These are phyloP conservation scores for Hyphodiscus hymeniophilus DNA, from an alignment of 495 filamentous ascomycete species.

Conservation along the genomic window DNA sequence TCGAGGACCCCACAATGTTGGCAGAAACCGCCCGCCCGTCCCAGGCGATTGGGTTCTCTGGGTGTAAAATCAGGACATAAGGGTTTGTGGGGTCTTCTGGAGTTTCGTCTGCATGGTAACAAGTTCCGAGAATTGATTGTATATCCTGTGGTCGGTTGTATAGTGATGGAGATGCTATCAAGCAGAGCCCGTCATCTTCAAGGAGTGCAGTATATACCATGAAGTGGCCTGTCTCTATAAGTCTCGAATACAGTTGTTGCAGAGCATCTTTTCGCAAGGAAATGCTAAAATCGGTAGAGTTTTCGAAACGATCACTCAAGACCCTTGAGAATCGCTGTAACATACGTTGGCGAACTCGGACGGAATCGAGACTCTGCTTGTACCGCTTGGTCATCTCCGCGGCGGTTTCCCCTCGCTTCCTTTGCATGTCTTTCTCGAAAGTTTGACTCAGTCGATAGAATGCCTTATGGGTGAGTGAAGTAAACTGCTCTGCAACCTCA, in stretches of 20 bases:
- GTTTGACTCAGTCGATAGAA: conserved; percentile 77
- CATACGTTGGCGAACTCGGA: conserved; percentile 87
- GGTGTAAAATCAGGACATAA: conserved; percentile 78
- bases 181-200: conserved; percentile 65
- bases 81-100: conserved; percentile 64
- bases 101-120: conserved; percentile 67
- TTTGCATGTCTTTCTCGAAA: conserved; percentile 85
- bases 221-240: conserved; percentile 84
- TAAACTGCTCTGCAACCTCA: conserved; percentile 98
- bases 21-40: conserved; percentile 66
- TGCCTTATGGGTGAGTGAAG: conserved; percentile 84
- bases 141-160: conserved; percentile 69
- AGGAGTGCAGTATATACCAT: conserved; percentile 59
- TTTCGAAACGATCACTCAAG: conserved; percentile 87
- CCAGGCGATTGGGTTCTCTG: conserved; percentile 74
- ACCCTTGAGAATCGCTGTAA: conserved; percentile 70
- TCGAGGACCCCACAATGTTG: conserved; percentile 63
- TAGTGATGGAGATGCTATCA: conserved; percentile 78
- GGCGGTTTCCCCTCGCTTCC: conserved; percentile 70
- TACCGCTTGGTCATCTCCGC: conserved; percentile 93
- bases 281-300: conserved; percentile 88
- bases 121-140: conserved; percentile 76
- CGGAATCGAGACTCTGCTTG: conserved; percentile 89
- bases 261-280: conserved; percentile 56
- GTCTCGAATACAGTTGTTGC: conserved; percentile 65